These are phyloP conservation scores for Dipteronia dyeriana DNA, from an alignment of 345 rosid species.

Conservation along the genomic window DNA sequence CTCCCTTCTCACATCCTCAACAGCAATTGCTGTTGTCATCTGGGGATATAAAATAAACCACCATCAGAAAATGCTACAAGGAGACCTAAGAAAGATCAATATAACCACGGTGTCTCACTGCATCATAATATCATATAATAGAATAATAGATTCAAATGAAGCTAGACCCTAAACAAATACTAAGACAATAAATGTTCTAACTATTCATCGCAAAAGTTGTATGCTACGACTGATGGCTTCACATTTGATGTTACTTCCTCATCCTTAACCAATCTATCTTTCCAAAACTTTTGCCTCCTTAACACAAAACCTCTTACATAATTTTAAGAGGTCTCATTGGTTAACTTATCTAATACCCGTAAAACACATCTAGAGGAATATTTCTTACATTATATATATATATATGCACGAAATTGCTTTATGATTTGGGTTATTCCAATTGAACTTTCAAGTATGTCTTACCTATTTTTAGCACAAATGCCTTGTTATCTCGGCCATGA, in stretches of 20 bases:
- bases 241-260: not conserved
- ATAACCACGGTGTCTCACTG: not conserved
- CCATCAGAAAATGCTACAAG: slow-evolving; percentile 1
- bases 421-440: not conserved
- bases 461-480: not conserved
- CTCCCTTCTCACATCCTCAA: slow-evolving; percentile 98
- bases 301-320: not conserved
- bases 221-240: not conserved
- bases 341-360: not conserved
- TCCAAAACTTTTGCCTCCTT: not conserved
- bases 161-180: not conserved
- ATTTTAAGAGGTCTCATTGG: not conserved
- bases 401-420: not conserved
- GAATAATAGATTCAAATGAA: not conserved
- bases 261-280: not conserved
- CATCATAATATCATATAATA: not conserved
- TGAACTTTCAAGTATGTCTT: not conserved
- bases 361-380: not conserved
- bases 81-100: not conserved
- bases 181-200: slow-evolving; percentile 5
- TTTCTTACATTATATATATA: no score
- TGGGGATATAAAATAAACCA: slow-evolving; percentile 35
- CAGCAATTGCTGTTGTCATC: slow-evolving; percentile 96
- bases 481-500: not conserved
- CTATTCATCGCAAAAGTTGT: not conserved